Conservation (phyloP, 306 rosid genomes). For the Gastrolobium villosum region DNA sequence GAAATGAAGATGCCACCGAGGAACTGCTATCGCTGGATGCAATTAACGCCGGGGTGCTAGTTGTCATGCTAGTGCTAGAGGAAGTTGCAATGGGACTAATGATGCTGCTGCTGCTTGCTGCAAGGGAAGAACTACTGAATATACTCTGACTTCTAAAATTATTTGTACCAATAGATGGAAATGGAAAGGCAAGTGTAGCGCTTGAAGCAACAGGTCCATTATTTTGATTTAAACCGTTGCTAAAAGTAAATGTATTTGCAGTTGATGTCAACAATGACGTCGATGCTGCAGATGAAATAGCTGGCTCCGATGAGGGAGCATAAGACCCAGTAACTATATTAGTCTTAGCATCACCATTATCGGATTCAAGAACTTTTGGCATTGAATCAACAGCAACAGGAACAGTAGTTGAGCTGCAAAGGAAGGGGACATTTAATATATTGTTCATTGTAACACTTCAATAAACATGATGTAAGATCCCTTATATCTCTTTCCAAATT, state of each 20-base stretch:
- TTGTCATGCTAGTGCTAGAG: slow-evolving; percentile 42
- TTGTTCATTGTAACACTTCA: not conserved
- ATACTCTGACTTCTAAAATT: slow-evolving; percentile 48
- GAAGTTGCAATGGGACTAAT: slow-evolving; percentile 20
- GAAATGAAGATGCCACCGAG: slow-evolving; percentile 54
- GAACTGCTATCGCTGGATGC: slow-evolving; percentile 45
- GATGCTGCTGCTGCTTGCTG: slow-evolving; percentile 38
- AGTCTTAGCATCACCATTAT: slow-evolving; percentile 49
- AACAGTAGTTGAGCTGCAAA: slow-evolving; percentile 50
- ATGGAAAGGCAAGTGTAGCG: slow-evolving; percentile 43
- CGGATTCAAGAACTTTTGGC: slow-evolving; percentile 47
- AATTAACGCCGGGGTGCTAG: slow-evolving; percentile 38
- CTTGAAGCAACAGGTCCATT: slow-evolving; percentile 54
- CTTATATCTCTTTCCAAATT: not conserved
- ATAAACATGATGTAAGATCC: not conserved
- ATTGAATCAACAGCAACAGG: slow-evolving; percentile 37
- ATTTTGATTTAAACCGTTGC: slow-evolving; percentile 47
- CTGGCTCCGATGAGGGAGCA: slow-evolving; percentile 46
- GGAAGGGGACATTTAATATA: not conserved
- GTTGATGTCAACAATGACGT: slow-evolving; percentile 44
- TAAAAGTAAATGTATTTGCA: slow-evolving; percentile 42
- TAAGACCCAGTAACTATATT: slow-evolving; percentile 46
- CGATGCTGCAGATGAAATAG: slow-evolving; percentile 49
- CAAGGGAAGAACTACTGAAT: slow-evolving; percentile 39
- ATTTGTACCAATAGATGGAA: slow-evolving; percentile 38